Base-by-base conservation (phyloP, 1,284 basidiomycete species). In the Trichosporon sp. region DNA sequence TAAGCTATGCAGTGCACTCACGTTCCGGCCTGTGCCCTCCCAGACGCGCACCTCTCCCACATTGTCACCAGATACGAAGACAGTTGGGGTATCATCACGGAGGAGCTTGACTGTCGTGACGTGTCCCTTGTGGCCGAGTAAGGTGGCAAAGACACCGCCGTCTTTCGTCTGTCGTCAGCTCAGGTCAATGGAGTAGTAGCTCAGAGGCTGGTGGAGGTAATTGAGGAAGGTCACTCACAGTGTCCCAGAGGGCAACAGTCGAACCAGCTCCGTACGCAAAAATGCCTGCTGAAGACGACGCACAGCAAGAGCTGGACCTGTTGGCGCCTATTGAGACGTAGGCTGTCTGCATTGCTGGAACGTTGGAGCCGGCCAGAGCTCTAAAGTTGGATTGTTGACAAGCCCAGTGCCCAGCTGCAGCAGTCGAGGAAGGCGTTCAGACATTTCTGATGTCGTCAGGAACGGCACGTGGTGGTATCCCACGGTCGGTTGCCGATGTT, bases 291-390 rank as follows among this genome's bases (percentile, higher is more conserved):
- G 85, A 60, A 0, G 58, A 78, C 72, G 86, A 84, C 10, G 88
- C 88, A 1, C 86, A 85, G 69, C 75, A 74, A 4, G 88, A 84
- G 46, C 85, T 83, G 73, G 88, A 86, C 33, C 92, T 85, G 74
- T 95, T 96, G 14, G 86, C 85, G 6, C 91, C 86, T 0, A 90
- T 86, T 1, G 91, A 84, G 58, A 91, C 88, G 78, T 95, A 95
- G 14, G 69, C 67, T n/a, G 85, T 79, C 49, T 54, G 49, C 49
- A 54, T 54, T 27, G 25, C 49, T 54, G 49, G 10, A 14, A 4
- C 25, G 49, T 54, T 29, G 49, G 7, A n/a, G 27, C 27, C 14
- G 49, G n/a, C 5, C 49, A 7, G 46, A 5, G 25, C 46, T 27
- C 49, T 31, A 27, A 7, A 8, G 46, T 25, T 8, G 49, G 25